These are phyloP conservation scores for Citrullus colocynthis DNA, from an alignment of 306 rosid genomes.

Conservation along the genomic window DNA sequence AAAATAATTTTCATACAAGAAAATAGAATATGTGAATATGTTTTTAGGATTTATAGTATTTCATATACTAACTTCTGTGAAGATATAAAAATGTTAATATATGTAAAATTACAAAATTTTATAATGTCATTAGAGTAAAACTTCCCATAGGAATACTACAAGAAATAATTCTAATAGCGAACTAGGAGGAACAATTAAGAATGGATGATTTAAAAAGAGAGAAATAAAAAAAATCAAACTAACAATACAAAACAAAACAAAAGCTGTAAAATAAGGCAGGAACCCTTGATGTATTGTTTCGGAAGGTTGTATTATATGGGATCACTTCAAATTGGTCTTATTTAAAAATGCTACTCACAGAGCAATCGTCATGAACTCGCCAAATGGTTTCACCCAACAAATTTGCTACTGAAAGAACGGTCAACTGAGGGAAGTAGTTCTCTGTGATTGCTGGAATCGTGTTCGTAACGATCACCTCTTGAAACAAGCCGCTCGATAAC, in stretches of 20 bases:
- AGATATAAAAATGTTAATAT: background rate
- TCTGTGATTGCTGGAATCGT: slow-evolving; percentile 62
- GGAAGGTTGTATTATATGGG: background rate
- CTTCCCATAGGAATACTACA: background rate
- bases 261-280: background rate
- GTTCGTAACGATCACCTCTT: slow-evolving; percentile 86
- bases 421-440: slow-evolving; percentile 82
- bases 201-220: background rate
- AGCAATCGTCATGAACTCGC: slow-evolving; percentile 83
- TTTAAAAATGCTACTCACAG: slow-evolving; percentile 88
- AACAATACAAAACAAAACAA: background rate
- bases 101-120: background rate
- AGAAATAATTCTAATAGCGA: background rate
- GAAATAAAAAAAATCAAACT: background rate
- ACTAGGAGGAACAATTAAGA: background rate
- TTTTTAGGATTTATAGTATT: no score
- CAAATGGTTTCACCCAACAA: slow-evolving; percentile 93
- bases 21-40: no score
- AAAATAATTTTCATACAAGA: no score
- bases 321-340: background rate
- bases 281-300: background rate
- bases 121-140: background rate
- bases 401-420: slow-evolving; percentile 86
- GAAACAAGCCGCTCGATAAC: slow-evolving; percentile 76
- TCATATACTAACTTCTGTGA: background rate